Percentiles rank a stretch among this genome's conserved stretches.
These are phyloP conservation scores for Comarum palustre DNA, from an alignment of 306 rosid genomes.

Conservation along the genomic window DNA sequence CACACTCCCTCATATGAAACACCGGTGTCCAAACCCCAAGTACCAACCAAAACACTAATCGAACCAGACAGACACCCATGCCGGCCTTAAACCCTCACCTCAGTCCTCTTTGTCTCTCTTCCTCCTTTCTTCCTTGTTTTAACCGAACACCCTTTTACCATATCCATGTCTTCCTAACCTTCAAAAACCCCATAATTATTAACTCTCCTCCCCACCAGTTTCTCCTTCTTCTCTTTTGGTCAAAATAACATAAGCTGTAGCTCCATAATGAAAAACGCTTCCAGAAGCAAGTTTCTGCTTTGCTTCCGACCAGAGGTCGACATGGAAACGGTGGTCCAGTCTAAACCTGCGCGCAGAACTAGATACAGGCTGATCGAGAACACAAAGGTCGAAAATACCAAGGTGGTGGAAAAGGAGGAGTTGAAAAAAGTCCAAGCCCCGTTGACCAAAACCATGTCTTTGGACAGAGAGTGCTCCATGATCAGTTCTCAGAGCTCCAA, in stretches of 20 bases:
- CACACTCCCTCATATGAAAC: background rate
- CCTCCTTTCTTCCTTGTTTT: constrained; percentile 11
- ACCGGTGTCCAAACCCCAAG: constrained; percentile 2
- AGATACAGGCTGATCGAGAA: constrained; percentile 27
- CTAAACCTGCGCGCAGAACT: constrained; percentile 24
- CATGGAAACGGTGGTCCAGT: constrained; percentile 34
- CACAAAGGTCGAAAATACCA: constrained; percentile 9
- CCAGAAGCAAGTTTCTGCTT: constrained; percentile 55
- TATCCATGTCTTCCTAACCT: constrained; percentile 14
- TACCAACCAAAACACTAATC: background rate
- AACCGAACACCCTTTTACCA: background rate
- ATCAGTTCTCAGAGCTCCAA: constrained; percentile 8
- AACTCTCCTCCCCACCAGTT: constrained; percentile 2
- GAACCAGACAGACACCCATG: constrained; percentile 5
- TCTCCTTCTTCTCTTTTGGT: background rate
- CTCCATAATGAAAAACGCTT: constrained; percentile 45
- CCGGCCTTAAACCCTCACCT: constrained; percentile 13
- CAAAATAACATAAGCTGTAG: background rate
- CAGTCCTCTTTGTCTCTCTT: constrained; percentile 14
- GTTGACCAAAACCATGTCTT: constrained; percentile 18
- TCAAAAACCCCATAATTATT: constrained; percentile 8
- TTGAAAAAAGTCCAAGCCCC: constrained; percentile 7
- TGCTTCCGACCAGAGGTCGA: constrained; percentile 68
- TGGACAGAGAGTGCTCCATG: constrained; percentile 18
- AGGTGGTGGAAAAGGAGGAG: constrained; percentile 1